Conservation (phyloP, 768 basidiomycete genomes). For the Termitomyces sp. region DNA sequence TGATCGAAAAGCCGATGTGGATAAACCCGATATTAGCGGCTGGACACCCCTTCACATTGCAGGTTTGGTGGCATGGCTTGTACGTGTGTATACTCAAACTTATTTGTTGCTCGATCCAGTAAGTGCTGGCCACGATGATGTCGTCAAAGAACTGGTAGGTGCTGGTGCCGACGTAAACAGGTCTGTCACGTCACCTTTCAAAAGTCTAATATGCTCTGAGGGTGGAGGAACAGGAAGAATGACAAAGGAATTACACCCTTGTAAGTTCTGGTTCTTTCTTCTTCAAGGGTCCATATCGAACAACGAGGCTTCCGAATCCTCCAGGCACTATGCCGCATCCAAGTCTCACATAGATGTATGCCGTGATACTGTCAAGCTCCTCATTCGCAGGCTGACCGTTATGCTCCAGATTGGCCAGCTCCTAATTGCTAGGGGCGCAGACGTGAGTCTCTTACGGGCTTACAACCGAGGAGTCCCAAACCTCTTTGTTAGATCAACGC, state of each 20-base stretch:
- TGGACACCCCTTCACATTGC: conserved; percentile 84
- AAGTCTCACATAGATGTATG: conserved; percentile 81
- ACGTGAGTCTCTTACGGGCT: conserved; percentile 55
- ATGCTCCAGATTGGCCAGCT: conserved; percentile 75
- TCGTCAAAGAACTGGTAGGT: conserved; percentile 73
- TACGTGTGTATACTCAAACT: conserved; percentile 8
- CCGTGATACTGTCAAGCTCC: conserved; percentile 21
- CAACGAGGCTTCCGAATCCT: conserved; percentile 15
- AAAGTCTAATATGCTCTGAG: conserved; percentile 16
- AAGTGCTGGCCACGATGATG: conserved; percentile 74
- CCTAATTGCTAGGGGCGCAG: conserved; percentile 83
- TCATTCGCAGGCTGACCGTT: conserved; percentile 23
- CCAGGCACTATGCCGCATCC: conserved; percentile 89
- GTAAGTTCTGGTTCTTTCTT: conserved; percentile 39
- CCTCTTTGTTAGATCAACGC: conserved; percentile 74
- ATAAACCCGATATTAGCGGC: conserved; percentile 58
- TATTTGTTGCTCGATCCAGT: conserved; percentile 36
- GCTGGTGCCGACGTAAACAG: conserved; percentile 78
- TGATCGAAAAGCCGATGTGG: conserved; percentile 64
- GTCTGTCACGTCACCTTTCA: conserved; percentile 24
- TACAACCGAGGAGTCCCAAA: conserved; percentile 26
- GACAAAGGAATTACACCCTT: conserved; percentile 81
- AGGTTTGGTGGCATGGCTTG: conserved; percentile 31
- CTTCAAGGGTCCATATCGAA: conserved; percentile 8
- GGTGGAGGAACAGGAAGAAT: conserved; percentile 44